Base-by-base conservation (phyloP, 2,329 filamentous ascomycete genomes). In the Zopfia rhizophila region DNA sequence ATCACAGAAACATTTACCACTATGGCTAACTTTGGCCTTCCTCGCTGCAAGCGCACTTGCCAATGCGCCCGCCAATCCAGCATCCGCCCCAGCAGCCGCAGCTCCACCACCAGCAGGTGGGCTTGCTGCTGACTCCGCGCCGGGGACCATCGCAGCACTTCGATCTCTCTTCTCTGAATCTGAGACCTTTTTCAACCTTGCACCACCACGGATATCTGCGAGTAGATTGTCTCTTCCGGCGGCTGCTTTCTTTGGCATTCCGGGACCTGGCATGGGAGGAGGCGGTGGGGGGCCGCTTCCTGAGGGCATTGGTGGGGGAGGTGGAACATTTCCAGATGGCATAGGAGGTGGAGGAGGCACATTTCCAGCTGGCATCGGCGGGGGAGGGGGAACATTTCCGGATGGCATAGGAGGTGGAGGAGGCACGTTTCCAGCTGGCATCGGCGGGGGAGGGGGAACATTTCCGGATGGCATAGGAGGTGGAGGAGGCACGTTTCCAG, bases 11-110 rank as follows among this genome's bases (percentile, higher is more conserved):
- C 7, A 63, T 61, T 85, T 84, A 97, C 93, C 93, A 80, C 90
- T 96, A 70, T 90, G 88, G 75, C 90, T 90, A 69, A 97, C 93
- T 80, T 96, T 96, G 73, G 91, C 85, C 79, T 97, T 97, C 72
- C 93, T 82, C 75, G 85, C 87, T 48, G 90, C 90, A 60, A 96
- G 75, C 35, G 91, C 92, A 75, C 88, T 90, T 16, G 91, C 90
- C 81, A 97, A 66, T 32, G 77, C 77, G 10, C 75, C 75, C 44
- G 77, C 78, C 58, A 80, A 51, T 11, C 72, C 72, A 60, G 62
- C 63, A 21, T 70, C 69, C 38, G 56, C 53, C 3, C 69, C 69
- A 25, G 60, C 55, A 12, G 60, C 52, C 22, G 62, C 52, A 35
- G 60, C 64, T 23, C 61, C 75, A 31, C 73, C 75, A 45, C 71